Conservation (phyloP, 768 basidiomycete species). For the Kwoniella sp. region DNA sequence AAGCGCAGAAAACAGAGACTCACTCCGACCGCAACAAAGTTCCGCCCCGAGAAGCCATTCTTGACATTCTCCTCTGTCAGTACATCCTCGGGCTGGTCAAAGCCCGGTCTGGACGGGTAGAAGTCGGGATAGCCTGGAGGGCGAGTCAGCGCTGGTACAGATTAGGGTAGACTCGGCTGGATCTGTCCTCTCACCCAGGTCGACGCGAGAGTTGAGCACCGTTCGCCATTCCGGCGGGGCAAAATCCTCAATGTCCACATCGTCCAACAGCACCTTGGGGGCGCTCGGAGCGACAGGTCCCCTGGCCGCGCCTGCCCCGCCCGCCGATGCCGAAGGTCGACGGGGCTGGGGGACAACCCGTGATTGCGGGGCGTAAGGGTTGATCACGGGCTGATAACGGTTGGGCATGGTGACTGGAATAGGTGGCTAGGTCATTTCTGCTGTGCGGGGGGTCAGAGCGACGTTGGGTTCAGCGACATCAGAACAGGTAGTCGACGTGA, state of each 20-base stretch:
- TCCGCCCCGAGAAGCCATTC: conserved; percentile 40
- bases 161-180: too few relatives aligned
- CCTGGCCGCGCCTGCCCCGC: not conserved
- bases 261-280: conserved; percentile 13
- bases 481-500: not conserved
- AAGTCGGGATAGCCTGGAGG: conserved; percentile 45
- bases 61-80: conserved; percentile 48
- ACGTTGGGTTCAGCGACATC: not conserved
- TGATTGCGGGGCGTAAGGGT: conserved; percentile 18
- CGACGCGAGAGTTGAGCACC: conserved; percentile 34
- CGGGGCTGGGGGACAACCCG: too few relatives aligned
- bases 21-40: conserved; percentile 31
- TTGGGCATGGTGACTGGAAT: too few relatives aligned
- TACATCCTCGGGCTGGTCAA: conserved; percentile 43
- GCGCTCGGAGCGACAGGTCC: not conserved
- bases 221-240: conserved; percentile 44
- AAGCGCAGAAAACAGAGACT: not conserved
- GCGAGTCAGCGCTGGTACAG: too few relatives aligned
- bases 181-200: conserved; percentile 46
- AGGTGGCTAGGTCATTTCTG: too few relatives aligned
- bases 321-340: not conserved
- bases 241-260: conserved; percentile 37
- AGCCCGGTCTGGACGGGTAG: conserved; percentile 47
- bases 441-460: not conserved
- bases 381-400: conserved; percentile 19